Conservation (phyloP, 129 eudicot genomes). For the Ambrosia trifida region DNA sequence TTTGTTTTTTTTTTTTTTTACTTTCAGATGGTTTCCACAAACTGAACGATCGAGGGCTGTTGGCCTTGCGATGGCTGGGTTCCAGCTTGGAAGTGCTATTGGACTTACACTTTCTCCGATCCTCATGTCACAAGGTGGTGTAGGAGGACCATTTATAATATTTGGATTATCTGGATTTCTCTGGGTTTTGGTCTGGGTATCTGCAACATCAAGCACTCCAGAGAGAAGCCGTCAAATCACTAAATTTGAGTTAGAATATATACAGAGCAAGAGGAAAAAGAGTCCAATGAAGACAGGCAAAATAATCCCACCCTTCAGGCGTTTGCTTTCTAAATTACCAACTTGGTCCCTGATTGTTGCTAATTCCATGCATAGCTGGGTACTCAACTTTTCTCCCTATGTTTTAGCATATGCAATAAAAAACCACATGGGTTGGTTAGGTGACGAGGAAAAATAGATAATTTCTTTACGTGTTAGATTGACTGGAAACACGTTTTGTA, state of each 20-base stretch:
- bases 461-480: neutral
- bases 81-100: slow-evolving; percentile 98
- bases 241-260: slow-evolving; percentile 63
- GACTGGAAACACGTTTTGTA: neutral
- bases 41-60: slow-evolving; percentile 89
- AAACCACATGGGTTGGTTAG: neutral
- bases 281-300: slow-evolving; percentile 41
- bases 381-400: slow-evolving; percentile 34
- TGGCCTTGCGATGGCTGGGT: slow-evolving; percentile 99
- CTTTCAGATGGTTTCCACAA: slow-evolving; percentile 91
- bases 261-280: slow-evolving; percentile 48
- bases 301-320: slow-evolving; percentile 84
- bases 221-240: slow-evolving; percentile 81
- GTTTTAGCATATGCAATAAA: slow-evolving; percentile 13
- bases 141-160: slow-evolving; percentile 92
- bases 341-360: slow-evolving; percentile 96
- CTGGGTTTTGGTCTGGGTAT: slow-evolving; percentile 91
- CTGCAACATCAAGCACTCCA: slow-evolving; percentile 95
- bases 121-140: slow-evolving; percentile 95
- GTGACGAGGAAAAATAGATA: neutral
- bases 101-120: slow-evolving; percentile 98
- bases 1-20: slow-evolving; percentile 6
- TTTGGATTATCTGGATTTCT: slow-evolving; percentile 89
- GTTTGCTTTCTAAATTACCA: slow-evolving; percentile 88
- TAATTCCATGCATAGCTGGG: slow-evolving; percentile 99